phyloP scores from a whole-genome alignment of 75 land plant species.

The Chamaecyparis obtusa region DNA sequence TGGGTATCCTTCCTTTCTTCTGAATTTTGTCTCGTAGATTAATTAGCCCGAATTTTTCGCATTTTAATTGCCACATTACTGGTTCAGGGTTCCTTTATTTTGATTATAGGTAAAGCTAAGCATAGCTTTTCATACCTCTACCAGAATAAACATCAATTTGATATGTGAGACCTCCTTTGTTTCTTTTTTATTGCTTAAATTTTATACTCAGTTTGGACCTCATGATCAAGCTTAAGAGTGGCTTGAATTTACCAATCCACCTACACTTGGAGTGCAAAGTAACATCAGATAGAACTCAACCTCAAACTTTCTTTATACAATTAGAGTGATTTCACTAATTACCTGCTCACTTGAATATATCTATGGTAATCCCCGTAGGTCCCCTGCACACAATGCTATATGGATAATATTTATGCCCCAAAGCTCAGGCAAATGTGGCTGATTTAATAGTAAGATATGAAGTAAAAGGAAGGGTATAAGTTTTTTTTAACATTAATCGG shows the following conservation, averaged over 20 bases:
- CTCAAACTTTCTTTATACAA: background rate
- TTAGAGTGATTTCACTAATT: background rate
- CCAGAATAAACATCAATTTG: background rate
- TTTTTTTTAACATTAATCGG: background rate
- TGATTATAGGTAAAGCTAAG: background rate
- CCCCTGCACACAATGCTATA: background rate
- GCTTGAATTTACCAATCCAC: background rate
- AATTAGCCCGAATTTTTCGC: too few species aligned
- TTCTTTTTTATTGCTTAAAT: too few species aligned
- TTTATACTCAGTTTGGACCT: too few species aligned
- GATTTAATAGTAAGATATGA: background rate
- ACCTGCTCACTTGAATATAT: background rate
- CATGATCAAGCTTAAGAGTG: too few species aligned
- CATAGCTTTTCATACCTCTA: background rate
- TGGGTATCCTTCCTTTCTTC: slow-evolving; percentile 38
- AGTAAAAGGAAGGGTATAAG: background rate
- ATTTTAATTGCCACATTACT: background rate
- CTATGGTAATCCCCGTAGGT: background rate
- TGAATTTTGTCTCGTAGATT: background rate
- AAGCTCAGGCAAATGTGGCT: background rate
- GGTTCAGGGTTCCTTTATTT: background rate
- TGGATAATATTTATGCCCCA: background rate
- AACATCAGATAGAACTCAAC: background rate
- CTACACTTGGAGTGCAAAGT: background rate
- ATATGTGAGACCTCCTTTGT: background rate